phyloP scores from a whole-genome alignment of 805 yeast genomes.

The Naumovozyma dairenensis region DNA sequence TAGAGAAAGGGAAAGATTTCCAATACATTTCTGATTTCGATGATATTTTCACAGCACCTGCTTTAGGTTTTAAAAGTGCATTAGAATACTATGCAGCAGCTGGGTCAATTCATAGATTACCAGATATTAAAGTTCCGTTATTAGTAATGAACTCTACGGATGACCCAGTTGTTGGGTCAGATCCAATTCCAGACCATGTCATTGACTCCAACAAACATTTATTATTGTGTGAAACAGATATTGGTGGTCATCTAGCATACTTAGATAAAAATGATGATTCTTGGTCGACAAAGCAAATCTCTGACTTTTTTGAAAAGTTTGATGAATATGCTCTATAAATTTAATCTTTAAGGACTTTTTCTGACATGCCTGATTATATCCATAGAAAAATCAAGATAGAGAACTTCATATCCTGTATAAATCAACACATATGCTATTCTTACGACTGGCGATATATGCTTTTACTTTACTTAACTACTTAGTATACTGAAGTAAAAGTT shows the following conservation, averaged over 20 bases:
- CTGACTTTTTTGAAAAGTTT: conserved; percentile 32
- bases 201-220: conserved; percentile 48
- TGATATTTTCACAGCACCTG: conserved; percentile 45
- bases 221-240: conserved; percentile 44
- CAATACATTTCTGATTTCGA: conserved; percentile 48
- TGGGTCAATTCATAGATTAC: conserved; percentile 49
- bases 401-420: no score
- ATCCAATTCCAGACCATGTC: conserved; percentile 42
- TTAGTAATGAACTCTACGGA: conserved; percentile 50
- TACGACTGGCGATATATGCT: no score
- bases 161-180: conserved; percentile 47
- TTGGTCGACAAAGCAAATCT: conserved; percentile 39
- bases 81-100: conserved; percentile 57
- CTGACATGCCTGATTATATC: no score
- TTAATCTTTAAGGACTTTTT: no score
- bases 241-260: conserved; percentile 68
- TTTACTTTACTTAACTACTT: no score
- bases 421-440: no score
- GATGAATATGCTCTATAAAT: conserved; percentile 17
- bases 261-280: conserved; percentile 36
- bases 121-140: conserved; percentile 50
- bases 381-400: no score
- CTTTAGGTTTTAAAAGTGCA: conserved; percentile 54
- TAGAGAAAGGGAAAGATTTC: conserved; percentile 31
- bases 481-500: no score